Percentiles rank a stretch among this genome's conserved stretches.
Evolutionary conservation across 768 basidiomycete species (phyloP).

Genomic region (Suillus bovinus): DNA sequence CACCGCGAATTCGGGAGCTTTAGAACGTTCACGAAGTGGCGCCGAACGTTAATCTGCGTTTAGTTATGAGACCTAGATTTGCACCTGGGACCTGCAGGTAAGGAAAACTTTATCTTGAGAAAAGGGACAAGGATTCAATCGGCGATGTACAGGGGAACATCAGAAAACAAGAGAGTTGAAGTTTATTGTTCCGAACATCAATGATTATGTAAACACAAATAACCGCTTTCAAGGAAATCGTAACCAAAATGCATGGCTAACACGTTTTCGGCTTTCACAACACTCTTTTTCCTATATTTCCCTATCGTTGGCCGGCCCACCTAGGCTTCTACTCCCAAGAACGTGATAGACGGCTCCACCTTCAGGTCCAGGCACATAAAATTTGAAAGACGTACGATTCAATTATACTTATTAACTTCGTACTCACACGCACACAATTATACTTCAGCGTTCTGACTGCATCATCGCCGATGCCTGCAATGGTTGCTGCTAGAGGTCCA

Average conservation of each 20-base stretch:
- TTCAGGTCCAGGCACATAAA: not conserved
- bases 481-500: constrained; percentile 14
- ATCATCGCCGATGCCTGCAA: constrained; percentile 12
- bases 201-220: not conserved
- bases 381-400: not conserved
- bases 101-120: not conserved
- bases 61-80: not conserved
- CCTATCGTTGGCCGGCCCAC: constrained; percentile 3
- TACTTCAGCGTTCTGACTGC: constrained; percentile 5
- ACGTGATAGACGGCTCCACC: not conserved
- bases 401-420: not conserved
- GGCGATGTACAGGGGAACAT: not conserved
- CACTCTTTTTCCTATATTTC: not conserved
- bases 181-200: constrained; percentile 2
- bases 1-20: not conserved
- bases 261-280: constrained; percentile 1
- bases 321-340: not conserved
- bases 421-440: constrained; percentile 3
- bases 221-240: not conserved
- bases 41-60: not conserved
- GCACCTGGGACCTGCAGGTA: not conserved
- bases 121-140: not conserved
- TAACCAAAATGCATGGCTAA: not conserved
- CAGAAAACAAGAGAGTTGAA: not conserved
- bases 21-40: not conserved